A percentile compares a stretch with the other conserved stretches of the same genome.
Evolutionary conservation across 805 yeast genomes (phyloP).

Genomic region (Saturnispora galanensis): DNA sequence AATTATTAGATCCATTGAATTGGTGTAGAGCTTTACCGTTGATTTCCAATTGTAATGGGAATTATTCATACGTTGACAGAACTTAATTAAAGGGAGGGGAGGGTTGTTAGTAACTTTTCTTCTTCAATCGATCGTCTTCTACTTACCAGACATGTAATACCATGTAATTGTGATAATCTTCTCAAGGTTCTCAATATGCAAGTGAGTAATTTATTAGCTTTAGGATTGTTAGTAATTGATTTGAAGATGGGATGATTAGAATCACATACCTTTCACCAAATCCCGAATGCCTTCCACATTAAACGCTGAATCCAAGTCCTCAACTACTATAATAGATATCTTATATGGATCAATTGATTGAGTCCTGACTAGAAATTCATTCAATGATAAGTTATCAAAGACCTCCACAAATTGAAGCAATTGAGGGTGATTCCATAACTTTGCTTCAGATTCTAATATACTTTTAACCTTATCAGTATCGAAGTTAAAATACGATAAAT

Average conservation of each 20-base stretch:
- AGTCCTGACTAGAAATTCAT: too few species aligned
- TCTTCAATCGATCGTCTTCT: background rate
- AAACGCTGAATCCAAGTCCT: constrained; percentile 5
- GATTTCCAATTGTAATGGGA: too few species aligned
- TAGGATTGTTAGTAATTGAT: background rate
- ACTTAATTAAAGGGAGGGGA: too few species aligned
- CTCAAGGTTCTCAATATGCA: constrained; percentile 14
- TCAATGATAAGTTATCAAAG: too few species aligned
- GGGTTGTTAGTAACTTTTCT: background rate
- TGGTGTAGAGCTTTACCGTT: background rate
- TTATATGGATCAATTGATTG: too few species aligned
- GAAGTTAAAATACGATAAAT: too few species aligned
- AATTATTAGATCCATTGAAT: background rate
- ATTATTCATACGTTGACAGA: too few species aligned
- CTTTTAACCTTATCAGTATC: too few species aligned
- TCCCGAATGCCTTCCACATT: constrained; percentile 4
- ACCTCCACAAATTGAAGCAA: too few species aligned
- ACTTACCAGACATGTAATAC: constrained; percentile 18
- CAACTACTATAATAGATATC: background rate
- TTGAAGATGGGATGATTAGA: background rate
- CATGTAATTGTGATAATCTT: constrained; percentile 15
- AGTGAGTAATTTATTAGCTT: constrained; percentile 4
- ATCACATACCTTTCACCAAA: constrained; percentile 3
- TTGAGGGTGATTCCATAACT: too few species aligned
- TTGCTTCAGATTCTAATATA: too few species aligned